Base-by-base conservation (phyloP, 139 green algal genomes). In the Cymbomonas tetramitiformis region DNA sequence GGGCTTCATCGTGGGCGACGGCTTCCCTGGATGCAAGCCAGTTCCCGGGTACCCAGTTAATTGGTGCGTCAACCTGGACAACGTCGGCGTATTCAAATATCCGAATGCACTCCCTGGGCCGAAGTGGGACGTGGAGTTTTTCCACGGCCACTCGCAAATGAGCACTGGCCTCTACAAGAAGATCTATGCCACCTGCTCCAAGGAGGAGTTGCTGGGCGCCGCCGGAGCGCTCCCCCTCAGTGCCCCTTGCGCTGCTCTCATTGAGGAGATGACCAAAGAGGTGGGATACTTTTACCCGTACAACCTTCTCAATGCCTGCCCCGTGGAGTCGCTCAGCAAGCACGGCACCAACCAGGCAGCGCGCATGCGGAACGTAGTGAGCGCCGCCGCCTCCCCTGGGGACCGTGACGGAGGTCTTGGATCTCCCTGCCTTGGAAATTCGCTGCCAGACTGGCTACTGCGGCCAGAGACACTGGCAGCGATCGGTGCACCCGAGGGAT, bases 231-330 rank as follows among this genome's bases (percentile, higher is more conserved):
- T 15, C 26, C 48, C 48, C 19, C 9, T 56, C 19, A n/a, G 9
- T 7, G 48, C n/a, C 8, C 12, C 15, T 26, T 56, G 48, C 23
- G 5, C 19, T 7, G 19, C 48, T 18, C 12, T 43, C 48, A 6
- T 56, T 9, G 48, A 44, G 9, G 12, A 43, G 12, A 56, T 56
- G 48, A 6, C 19, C 10, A 0, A 7, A 15, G 8, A 56, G 38
- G 48, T 56, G 48, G 48, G 48, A 29, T 39, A 43, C 48, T 56
- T 56, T 25, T 56, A 56, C 48, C 48, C 48, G 7, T 56, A 56
- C n/a, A 8, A 56, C 6, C 48, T 56, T 7, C 15, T 25, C 12
- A 7, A 56, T 7, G 48, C 48, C 26, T 56, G 48, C 48, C n/a
- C 18, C 9, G n/a, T 9, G n/a, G 15, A 18, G 18, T 15, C 10